Evolutionary conservation across 257 asterid species (phyloP).

Genomic region (Coffea eugenioides): DNA sequence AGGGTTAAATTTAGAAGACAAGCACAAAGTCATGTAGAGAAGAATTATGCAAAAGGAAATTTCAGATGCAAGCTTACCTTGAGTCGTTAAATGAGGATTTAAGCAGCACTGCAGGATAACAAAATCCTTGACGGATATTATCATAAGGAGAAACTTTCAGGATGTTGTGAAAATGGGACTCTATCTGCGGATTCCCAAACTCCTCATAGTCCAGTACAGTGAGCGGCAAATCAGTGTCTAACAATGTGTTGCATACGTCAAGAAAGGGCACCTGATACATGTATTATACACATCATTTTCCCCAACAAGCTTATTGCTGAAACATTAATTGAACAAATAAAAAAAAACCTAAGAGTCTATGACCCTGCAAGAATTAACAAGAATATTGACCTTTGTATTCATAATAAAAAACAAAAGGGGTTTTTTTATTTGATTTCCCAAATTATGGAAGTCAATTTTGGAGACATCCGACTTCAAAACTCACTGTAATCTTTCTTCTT

Average conservation of each 20-base stretch:
- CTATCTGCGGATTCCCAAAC: slow-evolving; percentile 73
- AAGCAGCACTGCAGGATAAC: slow-evolving; percentile 81
- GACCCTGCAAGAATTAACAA: not conserved
- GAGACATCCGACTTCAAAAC: no score
- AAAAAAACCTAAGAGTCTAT: not conserved
- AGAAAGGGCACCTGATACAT: slow-evolving; percentile 79
- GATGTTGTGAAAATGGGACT: slow-evolving; percentile 51
- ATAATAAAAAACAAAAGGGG: no score
- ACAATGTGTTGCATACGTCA: slow-evolving; percentile 72
- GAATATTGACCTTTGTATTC: no score
- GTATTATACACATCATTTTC: not conserved
- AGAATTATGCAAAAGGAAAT: not conserved
- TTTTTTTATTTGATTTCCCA: no score
- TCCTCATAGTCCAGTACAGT: slow-evolving; percentile 86
- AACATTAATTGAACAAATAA: not conserved
- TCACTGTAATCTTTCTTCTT: no score
- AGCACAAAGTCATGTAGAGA: not conserved
- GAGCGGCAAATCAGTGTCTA: slow-evolving; percentile 81
- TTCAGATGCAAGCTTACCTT: slow-evolving; percentile 41
- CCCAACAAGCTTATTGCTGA: not conserved
- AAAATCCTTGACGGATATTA: slow-evolving; percentile 57
- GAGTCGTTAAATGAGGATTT: slow-evolving; percentile 79
- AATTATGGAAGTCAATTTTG: no score
- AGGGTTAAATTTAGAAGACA: not conserved
- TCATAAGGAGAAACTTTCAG: slow-evolving; percentile 80